These are phyloP conservation scores for Teratosphaeria viscida DNA, from an alignment of 2,329 filamentous ascomycete genomes.

Conservation along the genomic window DNA sequence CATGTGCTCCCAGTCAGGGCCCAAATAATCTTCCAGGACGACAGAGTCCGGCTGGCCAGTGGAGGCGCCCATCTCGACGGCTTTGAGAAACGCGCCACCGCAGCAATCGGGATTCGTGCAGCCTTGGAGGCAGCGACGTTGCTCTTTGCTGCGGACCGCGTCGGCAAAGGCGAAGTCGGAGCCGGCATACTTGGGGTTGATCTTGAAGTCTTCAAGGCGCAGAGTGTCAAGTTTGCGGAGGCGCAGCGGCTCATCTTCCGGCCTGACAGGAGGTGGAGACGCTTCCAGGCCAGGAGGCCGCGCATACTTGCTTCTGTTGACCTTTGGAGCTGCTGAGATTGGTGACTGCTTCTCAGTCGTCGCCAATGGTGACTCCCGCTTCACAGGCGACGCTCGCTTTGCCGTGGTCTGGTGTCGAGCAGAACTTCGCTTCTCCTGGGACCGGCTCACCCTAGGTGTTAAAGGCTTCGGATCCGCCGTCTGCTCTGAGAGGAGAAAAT, in stretches of 20 bases:
- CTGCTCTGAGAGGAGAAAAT: neutral
- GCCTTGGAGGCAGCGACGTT: conserved; percentile 60
- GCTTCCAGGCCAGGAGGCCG: conserved; percentile 5
- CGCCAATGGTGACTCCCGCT: neutral
- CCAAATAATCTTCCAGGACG: conserved; percentile 19
- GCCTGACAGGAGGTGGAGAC: conserved; percentile 14
- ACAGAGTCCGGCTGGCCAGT: conserved; percentile 17
- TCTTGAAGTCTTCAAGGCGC: conserved; percentile 63
- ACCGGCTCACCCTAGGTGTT: neutral
- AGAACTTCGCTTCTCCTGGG: neutral
- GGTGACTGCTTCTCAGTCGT: neutral
- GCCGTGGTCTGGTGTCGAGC: neutral
- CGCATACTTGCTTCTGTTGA: neutral
- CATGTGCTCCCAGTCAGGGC: conserved; percentile 13
- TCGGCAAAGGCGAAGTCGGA: conserved; percentile 66
- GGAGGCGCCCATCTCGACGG: conserved; percentile 39
- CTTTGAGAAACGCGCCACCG: conserved; percentile 56
- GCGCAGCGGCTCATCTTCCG: conserved; percentile 43
- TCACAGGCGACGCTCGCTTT: conserved; percentile 1
- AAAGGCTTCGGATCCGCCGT: neutral
- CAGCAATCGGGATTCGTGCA: conserved; percentile 71
- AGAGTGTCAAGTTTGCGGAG: conserved; percentile 48
- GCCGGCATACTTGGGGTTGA: conserved; percentile 64
- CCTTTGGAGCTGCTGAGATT: neutral
- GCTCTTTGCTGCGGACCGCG: conserved; percentile 59